Conservation (phyloP, 768 basidiomycete genomes). For the Collybia mongolica region DNA sequence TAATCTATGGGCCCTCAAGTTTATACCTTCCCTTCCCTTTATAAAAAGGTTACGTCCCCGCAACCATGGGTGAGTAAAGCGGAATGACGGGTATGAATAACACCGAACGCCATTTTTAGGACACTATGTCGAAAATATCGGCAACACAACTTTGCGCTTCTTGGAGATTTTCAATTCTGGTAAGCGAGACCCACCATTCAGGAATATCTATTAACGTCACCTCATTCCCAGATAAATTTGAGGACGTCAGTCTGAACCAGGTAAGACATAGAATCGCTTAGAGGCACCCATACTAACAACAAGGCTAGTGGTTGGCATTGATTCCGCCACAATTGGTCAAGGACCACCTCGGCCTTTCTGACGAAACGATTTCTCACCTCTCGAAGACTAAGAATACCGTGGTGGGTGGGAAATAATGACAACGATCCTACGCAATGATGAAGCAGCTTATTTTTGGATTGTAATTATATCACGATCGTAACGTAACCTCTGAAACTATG, state of each 20-base stretch:
- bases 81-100: background rate
- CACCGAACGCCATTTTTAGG: constrained; percentile 24
- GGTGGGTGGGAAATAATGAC: constrained; percentile 20
- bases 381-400: constrained; percentile 40
- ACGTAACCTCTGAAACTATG: too few species aligned
- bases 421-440: too few species aligned
- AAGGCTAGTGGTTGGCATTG: constrained; percentile 31
- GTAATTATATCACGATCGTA: too few species aligned
- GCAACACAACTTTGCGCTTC: constrained; percentile 46
- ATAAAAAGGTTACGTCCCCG: constrained; percentile 51
- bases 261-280: constrained; percentile 16
- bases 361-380: constrained; percentile 31
- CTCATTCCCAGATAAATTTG: constrained; percentile 5
- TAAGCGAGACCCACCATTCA: constrained; percentile 14
- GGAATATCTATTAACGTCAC: constrained; percentile 9
- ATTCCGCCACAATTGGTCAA: constrained; percentile 46
- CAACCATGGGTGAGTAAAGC: constrained; percentile 44
- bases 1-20: background rate
- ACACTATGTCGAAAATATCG: constrained; percentile 55
- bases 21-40: constrained; percentile 3
- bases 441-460: too few species aligned
- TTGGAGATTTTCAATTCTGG: constrained; percentile 48
- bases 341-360: constrained; percentile 39
- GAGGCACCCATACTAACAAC: background rate
- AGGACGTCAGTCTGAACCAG: constrained; percentile 32